Conservation (phyloP, 345 rosid species). For the Corchorus capsularis region DNA sequence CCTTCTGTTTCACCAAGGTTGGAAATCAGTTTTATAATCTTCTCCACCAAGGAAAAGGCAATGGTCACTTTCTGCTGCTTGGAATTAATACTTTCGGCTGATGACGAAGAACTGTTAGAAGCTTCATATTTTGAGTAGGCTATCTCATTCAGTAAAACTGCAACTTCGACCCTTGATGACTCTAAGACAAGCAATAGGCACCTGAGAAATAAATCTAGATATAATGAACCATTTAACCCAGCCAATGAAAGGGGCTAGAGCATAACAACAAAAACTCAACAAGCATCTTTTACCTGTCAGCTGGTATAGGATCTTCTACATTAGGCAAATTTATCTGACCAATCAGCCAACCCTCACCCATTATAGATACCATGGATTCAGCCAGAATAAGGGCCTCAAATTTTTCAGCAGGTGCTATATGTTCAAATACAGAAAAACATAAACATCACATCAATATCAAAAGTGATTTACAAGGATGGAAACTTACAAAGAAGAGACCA, state of each 20-base stretch:
- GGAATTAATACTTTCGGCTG: constrained; percentile 46
- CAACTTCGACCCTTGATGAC: constrained; percentile 84
- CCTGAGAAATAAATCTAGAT: constrained; percentile 43
- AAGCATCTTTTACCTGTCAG: constrained; percentile 52
- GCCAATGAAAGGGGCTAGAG: neutral
- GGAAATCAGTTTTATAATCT: constrained; percentile 67
- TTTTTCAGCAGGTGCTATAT: constrained; percentile 80
- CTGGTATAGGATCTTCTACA: constrained; percentile 54
- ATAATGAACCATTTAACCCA: constrained; percentile 15
- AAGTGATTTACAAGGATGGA: neutral
- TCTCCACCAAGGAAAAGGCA: constrained; percentile 80
- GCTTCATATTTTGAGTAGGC: constrained; percentile 88
- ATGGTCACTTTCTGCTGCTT: constrained; percentile 69
- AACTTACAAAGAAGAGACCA: neutral
- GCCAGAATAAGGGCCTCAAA: constrained; percentile 83
- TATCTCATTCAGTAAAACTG: constrained; percentile 79
- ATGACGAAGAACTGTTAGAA: constrained; percentile 50
- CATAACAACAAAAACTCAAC: neutral
- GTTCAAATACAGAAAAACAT: constrained; percentile 16
- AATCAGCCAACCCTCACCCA: constrained; percentile 77
- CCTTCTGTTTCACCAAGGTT: constrained; percentile 63
- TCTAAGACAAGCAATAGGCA: constrained; percentile 83
- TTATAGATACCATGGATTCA: constrained; percentile 62
- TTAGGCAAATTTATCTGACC: constrained; percentile 52
- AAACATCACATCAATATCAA: constrained; percentile 18